A percentile compares a stretch with the other conserved stretches of the same genome.
phyloP scores from a whole-genome alignment of 169 alveolate species.

The Eimeria sp. region DNA sequence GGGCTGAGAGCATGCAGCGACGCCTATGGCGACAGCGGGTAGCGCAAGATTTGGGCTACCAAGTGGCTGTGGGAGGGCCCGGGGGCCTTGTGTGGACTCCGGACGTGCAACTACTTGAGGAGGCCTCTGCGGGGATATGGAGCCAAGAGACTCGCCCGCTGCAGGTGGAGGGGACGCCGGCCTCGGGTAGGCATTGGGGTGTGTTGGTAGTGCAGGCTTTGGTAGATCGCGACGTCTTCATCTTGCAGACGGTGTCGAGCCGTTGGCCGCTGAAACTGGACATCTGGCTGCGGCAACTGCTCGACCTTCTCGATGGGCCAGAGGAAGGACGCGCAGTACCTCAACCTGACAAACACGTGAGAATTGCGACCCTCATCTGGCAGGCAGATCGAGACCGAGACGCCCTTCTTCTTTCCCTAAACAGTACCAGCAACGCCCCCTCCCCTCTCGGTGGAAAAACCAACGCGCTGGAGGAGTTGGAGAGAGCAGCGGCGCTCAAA shows the following conservation, averaged over 20 bases:
- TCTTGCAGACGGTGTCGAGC: neutral
- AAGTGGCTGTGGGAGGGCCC: conserved; percentile 44
- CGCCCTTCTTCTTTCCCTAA: neutral
- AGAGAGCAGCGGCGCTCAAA: conserved; percentile 39
- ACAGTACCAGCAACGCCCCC: neutral
- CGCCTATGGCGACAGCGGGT: conserved; percentile 35
- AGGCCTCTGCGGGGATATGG: neutral
- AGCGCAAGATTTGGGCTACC: conserved; percentile 29
- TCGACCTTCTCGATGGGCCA: conserved; percentile 33
- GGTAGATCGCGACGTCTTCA: neutral
- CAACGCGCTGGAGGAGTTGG: conserved; percentile 4
- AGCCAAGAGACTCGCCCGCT: neutral
- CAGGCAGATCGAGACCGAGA: conserved; percentile 55
- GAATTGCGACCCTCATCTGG: conserved; percentile 66
- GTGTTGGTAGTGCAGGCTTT: conserved; percentile 22
- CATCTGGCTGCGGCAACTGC: conserved; percentile 66
- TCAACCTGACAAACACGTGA: conserved; percentile 11
- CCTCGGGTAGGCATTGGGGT: neutral
- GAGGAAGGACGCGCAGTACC: conserved; percentile 37
- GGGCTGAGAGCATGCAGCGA: conserved; percentile 48
- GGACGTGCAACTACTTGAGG: conserved; percentile 44
- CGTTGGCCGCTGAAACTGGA: conserved; percentile 63
- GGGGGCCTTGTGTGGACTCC: conserved; percentile 76
- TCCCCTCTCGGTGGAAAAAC: neutral
- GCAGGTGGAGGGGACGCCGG: neutral